Base-by-base conservation (phyloP, 768 basidiomycete species). In the Asterophora parasitica region DNA sequence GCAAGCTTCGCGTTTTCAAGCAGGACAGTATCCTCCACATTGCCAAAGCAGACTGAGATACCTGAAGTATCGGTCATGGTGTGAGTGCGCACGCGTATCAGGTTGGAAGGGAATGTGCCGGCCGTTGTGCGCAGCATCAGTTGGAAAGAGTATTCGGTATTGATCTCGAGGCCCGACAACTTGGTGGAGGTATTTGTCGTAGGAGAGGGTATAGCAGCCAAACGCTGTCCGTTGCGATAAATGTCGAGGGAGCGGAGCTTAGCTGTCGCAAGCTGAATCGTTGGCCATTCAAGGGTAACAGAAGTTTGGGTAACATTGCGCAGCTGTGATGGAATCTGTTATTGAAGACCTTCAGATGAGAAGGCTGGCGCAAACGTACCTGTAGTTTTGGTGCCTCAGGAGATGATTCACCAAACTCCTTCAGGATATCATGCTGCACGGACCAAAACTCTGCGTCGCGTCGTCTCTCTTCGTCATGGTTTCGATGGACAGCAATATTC, bases 231-330 rank as follows among this genome's bases (percentile, higher is more conserved):
- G 64, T 97, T 97, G 57, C 88, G 83, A 73, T 92, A 95, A 57
- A 98, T 91, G 58, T 95, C 92, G 23, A 99, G 75, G 0, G 88
- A 88, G 49, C 94, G 81, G 19, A 97, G 69, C 59, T 87, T 88
- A 10, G 93, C 82, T 0, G 83, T 88, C 0, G 92, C 96, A 12
- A 98, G 79, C 46, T 88, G 70, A 15, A 98, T 69, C 30, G 79
- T 64, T 3, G 91, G 88, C 96, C 96, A 99, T 72, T 99, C 94
- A 16, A 99, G 77, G 2, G 93, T 94, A 2, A 94, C 92, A 7
- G 88, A 93, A 1, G 96, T 99, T 74, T 99, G 96, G 0, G 96
- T 98, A 41, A 91, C 82, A 59, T 96, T 93, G 36, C 94, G 83
- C 15, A 98, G 78, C 83, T 92, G 8, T 17, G 16, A 48, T 5